Conservation (phyloP, 306 rosid genomes). For the Urtica urens region DNA sequence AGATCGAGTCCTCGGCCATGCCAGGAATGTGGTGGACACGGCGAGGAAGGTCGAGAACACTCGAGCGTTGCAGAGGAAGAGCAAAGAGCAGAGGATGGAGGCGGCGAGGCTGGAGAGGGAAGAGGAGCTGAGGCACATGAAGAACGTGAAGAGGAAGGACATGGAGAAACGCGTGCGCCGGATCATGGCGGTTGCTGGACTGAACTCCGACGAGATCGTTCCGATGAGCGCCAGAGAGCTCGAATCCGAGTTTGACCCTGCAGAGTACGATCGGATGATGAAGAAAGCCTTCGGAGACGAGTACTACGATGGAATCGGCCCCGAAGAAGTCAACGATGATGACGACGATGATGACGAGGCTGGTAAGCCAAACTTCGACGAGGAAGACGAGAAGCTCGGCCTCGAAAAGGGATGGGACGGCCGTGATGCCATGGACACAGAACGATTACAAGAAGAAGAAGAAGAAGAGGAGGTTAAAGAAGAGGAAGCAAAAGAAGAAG, state of each 20-base stretch:
- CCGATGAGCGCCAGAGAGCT: constrained; percentile 43
- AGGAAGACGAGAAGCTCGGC: constrained; percentile 81
- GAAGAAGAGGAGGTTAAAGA: constrained; percentile 9
- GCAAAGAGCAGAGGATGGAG: constrained; percentile 83
- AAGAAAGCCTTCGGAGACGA: constrained; percentile 51
- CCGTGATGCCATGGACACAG: constrained; percentile 14
- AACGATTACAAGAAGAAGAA: constrained; percentile 5
- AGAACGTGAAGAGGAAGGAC: constrained; percentile 89
- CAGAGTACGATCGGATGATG: constrained; percentile 85
- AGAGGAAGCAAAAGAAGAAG: constrained; percentile 22
- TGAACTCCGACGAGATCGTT: constrained; percentile 42
- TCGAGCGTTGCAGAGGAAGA: constrained; percentile 78
- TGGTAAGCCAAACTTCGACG: constrained; percentile 74
- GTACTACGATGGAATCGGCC: constrained; percentile 65
- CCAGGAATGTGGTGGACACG: constrained; percentile 58
- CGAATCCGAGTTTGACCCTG: constrained; percentile 74
- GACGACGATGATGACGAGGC: constrained; percentile 38
- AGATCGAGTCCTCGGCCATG: constrained; percentile 66
- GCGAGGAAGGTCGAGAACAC: constrained; percentile 76
- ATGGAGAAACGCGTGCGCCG: constrained; percentile 51
- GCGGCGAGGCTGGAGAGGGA: constrained; percentile 67
- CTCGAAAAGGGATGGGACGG: constrained; percentile 64
- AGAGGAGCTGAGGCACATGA: constrained; percentile 79
- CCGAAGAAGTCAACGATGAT: constrained; percentile 30
- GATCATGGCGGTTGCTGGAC: constrained; percentile 69